Evolutionary conservation across 768 basidiomycete genomes (phyloP).

Genomic region (Lenzites betulinus): DNA sequence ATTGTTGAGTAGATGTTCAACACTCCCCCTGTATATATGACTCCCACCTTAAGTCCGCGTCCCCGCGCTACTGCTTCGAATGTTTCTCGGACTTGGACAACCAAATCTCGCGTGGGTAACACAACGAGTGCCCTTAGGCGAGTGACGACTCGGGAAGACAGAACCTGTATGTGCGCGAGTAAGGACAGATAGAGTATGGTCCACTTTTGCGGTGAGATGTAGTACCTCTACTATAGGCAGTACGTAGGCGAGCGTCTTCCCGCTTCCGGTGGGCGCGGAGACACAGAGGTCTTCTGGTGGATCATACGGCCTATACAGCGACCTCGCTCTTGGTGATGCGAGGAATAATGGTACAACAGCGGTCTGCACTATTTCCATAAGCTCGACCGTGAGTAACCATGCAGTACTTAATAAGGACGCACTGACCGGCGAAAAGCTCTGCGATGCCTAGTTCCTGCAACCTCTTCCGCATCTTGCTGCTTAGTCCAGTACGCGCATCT

Average conservation of each 20-base stretch:
- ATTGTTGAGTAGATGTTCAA: neutral
- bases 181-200: neutral
- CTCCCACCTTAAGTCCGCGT: slow-evolving; percentile 75
- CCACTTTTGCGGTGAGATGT: slow-evolving; percentile 2
- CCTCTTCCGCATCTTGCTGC: slow-evolving; percentile 59
- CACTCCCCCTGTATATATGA: slow-evolving; percentile 7
- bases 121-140: slow-evolving; percentile 87
- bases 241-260: slow-evolving; percentile 96
- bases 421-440: slow-evolving; percentile 85
- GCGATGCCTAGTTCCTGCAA: slow-evolving; percentile 78
- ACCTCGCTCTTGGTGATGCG: slow-evolving; percentile 38
- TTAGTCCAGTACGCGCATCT: slow-evolving; percentile 52
- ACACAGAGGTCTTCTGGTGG: slow-evolving; percentile 84
- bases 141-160: slow-evolving; percentile 75
- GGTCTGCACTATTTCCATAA: slow-evolving; percentile 72
- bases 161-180: slow-evolving; percentile 40
- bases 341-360: slow-evolving; percentile 83
- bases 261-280: slow-evolving; percentile 96
- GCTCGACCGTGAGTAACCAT: neutral
- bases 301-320: slow-evolving; percentile 66
- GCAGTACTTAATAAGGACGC: neutral
- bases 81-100: slow-evolving; percentile 88
- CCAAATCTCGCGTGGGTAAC: slow-evolving; percentile 92
- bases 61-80: slow-evolving; percentile 86
- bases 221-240: slow-evolving; percentile 86